Base-by-base conservation (phyloP, 75 land plant genomes). In the Chamaecyparis obtusa region DNA sequence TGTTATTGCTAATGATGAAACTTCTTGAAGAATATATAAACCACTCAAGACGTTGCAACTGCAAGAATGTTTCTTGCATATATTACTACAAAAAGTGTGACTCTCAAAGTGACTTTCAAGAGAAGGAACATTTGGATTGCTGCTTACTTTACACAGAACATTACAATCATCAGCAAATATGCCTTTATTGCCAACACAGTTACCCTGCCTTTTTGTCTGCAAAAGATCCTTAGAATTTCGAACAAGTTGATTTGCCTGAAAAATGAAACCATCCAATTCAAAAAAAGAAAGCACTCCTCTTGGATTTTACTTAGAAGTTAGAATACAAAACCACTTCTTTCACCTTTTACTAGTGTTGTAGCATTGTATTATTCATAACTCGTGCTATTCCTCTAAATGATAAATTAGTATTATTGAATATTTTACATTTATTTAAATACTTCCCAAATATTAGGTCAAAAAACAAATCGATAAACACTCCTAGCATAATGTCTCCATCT, bases 11-110 rank as follows among this genome's bases (percentile, higher is more conserved):
- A 89, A 32, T 17, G 56, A 35, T 76, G 86, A 85, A 83, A 95
- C 86, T 84, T 92, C 91, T 86, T 87, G 89, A 80, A 95, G 88
- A 67, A 92, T 88, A 56, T 88, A 9, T 84, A 94, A 78, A 74
- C 84, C 33, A 39, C 80, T 86, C 41, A 88, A 57, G 9, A 37
- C 8, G 81, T 32, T 88, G 55, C 86, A 15, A 24, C 90, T 49
- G 3, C 49, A 55, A 64, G 84, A 35, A 41, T 75, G 46, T 24
- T 90, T 88, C 30, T 80, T 83, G 81, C 36, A 14, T 74, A 74
- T 9, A 74, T 33, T 32, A 33, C 76, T 32, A 74, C 15, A 33
- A 11, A 74, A 32, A 33, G 76, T 32, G 76, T 33, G 76, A 33
- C 76, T 32, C 76, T 74, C 13, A 2, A 74, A 74, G 76, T 74